Evolutionary conservation across 108 stramenopile species (phyloP).

Genomic region (Chaetoceros tenuissimus): DNA sequence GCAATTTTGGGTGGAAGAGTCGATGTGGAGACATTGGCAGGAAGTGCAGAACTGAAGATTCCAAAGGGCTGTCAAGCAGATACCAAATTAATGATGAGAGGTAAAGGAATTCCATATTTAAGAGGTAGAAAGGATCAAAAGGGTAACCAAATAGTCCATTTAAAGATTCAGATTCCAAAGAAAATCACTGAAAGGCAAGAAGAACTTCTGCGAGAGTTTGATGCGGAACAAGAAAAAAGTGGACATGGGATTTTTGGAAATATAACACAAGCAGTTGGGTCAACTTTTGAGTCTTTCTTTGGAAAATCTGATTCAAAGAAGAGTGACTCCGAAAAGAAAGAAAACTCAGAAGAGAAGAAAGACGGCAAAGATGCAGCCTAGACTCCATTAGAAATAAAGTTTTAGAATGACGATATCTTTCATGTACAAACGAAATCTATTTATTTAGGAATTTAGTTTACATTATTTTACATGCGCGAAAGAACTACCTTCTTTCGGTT

Average conservation of each 20-base stretch:
- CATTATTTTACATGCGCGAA: too few relatives aligned
- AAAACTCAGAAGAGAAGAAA: background rate
- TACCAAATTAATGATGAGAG: conserved; percentile 84
- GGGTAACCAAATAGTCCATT: conserved; percentile 92
- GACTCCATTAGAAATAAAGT: too few relatives aligned
- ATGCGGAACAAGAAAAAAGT: conserved; percentile 60
- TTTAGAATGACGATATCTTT: too few relatives aligned
- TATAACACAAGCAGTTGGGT: conserved; percentile 59
- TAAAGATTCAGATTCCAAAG: conserved; percentile 88
- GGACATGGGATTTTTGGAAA: conserved; percentile 55
- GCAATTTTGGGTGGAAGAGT: conserved; percentile 90
- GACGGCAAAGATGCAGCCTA: background rate
- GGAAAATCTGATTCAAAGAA: conserved; percentile 15
- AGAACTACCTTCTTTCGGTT: conserved; percentile 13
- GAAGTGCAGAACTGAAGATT: conserved; percentile 92
- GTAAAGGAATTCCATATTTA: conserved; percentile 83
- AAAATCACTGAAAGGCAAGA: conserved; percentile 82
- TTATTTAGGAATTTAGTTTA: too few relatives aligned
- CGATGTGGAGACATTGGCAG: conserved; percentile 90
- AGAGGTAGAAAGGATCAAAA: conserved; percentile 28
- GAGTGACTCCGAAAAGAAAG: background rate
- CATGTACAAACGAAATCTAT: too few relatives aligned
- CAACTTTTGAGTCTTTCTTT: conserved; percentile 62
- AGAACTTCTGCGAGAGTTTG: conserved; percentile 88
- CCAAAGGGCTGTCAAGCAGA: conserved; percentile 89